phyloP scores from a whole-genome alignment of 1,284 basidiomycete species.

The Sparassis latifolia region DNA sequence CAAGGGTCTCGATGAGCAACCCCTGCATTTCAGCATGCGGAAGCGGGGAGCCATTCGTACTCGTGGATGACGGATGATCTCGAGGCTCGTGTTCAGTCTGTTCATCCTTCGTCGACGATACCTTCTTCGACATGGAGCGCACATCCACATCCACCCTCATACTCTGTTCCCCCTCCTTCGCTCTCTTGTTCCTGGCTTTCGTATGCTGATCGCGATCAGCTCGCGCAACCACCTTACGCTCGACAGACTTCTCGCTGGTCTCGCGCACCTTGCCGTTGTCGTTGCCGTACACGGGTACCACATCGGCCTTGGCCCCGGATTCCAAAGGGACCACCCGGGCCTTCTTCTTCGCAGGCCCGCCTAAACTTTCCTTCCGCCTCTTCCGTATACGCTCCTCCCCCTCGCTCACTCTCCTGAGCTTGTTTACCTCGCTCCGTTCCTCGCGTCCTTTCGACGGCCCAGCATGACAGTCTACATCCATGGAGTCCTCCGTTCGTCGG shows the following conservation, averaged over 20 bases:
- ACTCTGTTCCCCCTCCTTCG: neutral
- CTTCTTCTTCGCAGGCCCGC: neutral
- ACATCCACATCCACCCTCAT: neutral
- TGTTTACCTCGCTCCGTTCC: neutral
- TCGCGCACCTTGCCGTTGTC: neutral
- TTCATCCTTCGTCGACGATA: neutral
- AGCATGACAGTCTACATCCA: neutral
- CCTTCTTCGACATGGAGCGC: neutral
- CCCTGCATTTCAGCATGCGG: constrained; percentile 32
- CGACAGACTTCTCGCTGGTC: neutral
- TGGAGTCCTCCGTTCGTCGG: neutral
- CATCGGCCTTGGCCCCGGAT: neutral
- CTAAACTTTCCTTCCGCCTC: neutral
- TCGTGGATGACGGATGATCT: constrained; percentile 1
- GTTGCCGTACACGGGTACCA: neutral
- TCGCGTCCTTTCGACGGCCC: neutral
- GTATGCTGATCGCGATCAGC: neutral
- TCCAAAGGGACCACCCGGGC: neutral
- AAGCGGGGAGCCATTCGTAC: constrained; percentile 9
- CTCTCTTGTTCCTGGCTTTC: neutral
- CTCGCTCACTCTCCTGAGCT: neutral
- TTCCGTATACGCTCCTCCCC: neutral
- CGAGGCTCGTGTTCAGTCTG: constrained; percentile 1
- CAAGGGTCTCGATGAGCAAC: constrained; percentile 67
- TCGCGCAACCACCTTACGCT: neutral